Percentiles rank a stretch among this genome's conserved stretches.
Conservation (phyloP, 2,329 filamentous ascomycete genomes). For the Aureobasidium melanogenum region DNA sequence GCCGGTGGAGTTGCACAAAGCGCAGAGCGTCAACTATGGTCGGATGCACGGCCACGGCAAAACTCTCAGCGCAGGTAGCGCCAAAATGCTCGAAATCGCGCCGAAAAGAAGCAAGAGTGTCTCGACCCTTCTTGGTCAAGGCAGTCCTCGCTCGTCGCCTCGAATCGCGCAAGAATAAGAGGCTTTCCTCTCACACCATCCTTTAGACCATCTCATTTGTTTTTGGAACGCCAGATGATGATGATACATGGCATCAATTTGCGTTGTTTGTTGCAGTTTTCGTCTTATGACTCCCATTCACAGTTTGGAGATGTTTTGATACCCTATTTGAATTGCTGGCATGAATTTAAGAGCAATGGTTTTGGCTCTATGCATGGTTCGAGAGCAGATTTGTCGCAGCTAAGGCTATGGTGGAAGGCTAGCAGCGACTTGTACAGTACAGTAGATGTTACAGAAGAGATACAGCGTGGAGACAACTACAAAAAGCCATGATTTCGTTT, state of each 20-base stretch:
- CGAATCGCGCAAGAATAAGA: not conserved
- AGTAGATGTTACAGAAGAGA: not conserved
- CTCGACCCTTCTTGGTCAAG: not conserved
- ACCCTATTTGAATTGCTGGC: conserved; percentile 11
- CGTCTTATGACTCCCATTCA: conserved; percentile 9
- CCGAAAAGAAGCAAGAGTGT: conserved; percentile 5
- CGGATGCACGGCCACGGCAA: conserved; percentile 46
- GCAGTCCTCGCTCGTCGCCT: not conserved
- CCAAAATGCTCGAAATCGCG: conserved; percentile 59
- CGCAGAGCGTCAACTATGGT: conserved; percentile 61
- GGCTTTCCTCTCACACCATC: not conserved
- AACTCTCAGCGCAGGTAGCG: conserved; percentile 70
- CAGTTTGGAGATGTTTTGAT: conserved; percentile 13
- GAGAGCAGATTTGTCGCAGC: not conserved
- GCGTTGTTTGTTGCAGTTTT: conserved; percentile 6
- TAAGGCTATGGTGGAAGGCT: not conserved
- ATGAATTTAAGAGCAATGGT: not conserved
- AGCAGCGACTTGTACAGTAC: conserved; percentile 1
- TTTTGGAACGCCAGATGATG: not conserved
- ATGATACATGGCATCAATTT: conserved; percentile 3
- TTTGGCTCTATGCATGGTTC: not conserved
- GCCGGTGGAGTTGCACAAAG: conserved; percentile 45
- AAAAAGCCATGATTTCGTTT: not conserved
- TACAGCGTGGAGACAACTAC: not conserved
- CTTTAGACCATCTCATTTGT: conserved; percentile 4